Percentiles rank a stretch among this genome's conserved stretches.
Evolutionary conservation across 306 rosid species (phyloP).

Genomic region (Senna siamea): DNA sequence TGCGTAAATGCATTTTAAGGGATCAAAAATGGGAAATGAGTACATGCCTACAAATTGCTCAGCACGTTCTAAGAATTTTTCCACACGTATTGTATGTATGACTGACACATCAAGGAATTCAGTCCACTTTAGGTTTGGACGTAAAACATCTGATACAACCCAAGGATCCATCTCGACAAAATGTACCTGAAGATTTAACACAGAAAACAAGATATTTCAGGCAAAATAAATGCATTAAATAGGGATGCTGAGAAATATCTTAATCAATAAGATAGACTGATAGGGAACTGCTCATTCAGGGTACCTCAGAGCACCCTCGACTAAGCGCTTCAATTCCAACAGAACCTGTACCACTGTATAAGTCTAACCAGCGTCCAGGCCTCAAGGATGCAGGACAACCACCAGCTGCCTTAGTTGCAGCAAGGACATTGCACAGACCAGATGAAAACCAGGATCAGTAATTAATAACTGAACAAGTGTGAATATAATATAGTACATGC

Average conservation of each 20-base stretch:
- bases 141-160: constrained; percentile 85
- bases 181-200: constrained; percentile 67
- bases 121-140: constrained; percentile 83
- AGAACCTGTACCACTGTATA: constrained; percentile 97
- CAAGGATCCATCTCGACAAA: constrained; percentile 99
- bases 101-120: constrained; percentile 83
- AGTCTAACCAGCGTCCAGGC: constrained; percentile 97
- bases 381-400: constrained; percentile 89
- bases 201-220: constrained; percentile 13
- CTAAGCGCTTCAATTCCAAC: constrained; percentile 98
- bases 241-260: constrained; percentile 3
- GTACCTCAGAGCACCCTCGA: constrained; percentile 93
- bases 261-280: constrained; percentile 19
- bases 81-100: constrained; percentile 81
- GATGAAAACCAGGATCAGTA: constrained; percentile 7
- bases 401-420: constrained; percentile 72
- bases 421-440: constrained; percentile 21
- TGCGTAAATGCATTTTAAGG: constrained; percentile 24
- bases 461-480: constrained; percentile 19
- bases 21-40: constrained; percentile 25
- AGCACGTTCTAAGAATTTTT: constrained; percentile 80
- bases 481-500: not conserved
- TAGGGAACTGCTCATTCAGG: constrained; percentile 23
- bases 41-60: constrained; percentile 69
- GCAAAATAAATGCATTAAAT: not conserved